Evolutionary conservation across 345 rosid species (phyloP), one percentile per base, ranked within the genome.

Genomic region (Aethionema arabicum): DNA sequence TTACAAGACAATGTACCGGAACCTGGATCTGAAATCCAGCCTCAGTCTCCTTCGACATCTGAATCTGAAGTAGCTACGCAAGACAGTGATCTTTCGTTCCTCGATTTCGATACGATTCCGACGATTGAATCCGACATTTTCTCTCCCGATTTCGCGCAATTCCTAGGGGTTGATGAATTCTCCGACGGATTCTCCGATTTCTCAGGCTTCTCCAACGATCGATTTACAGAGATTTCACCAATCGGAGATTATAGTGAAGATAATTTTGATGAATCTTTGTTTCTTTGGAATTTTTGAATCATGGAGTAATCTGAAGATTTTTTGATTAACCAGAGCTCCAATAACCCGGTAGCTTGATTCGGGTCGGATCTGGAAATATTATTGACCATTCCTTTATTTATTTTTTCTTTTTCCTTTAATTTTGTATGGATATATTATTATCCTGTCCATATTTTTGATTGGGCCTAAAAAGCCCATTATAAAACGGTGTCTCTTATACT

Each of bases 241-340:
- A 33, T 59, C 4, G 80, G 56, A 40, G 64, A 80, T 13, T 65
- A 36, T 32, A 80, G 66, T 11, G 85, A 68, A 10, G 84, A 79
- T 39, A 73, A 13, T 59, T 45, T 65, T 16, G 80, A 83, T 32
- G 82, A 76, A 6, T 82, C 70, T 49, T 76, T 79, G 3, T 77
- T 72, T 68, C 88, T 88, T 15, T 88, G 92, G 92, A 79, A 83
- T 61, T 85, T 85, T 63, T 84, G 15, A 56, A 47, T 15, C 5
- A 37, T 5, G 42, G 61, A 59, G 60, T 60, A 38, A n/a, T 61
- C 57, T 39, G 57, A 7, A 39, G 43, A 31, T 42, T 46, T 66
- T 69, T 50, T 60, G 29, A 21, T 45, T 7, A 14, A 1, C 5
- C 63, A 45, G 63, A 69, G 63, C 68, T 61, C 57, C 68, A 11